These are phyloP conservation scores for Bipolaris gigantea DNA, from an alignment of 2,329 filamentous ascomycete species.

Conservation along the genomic window DNA sequence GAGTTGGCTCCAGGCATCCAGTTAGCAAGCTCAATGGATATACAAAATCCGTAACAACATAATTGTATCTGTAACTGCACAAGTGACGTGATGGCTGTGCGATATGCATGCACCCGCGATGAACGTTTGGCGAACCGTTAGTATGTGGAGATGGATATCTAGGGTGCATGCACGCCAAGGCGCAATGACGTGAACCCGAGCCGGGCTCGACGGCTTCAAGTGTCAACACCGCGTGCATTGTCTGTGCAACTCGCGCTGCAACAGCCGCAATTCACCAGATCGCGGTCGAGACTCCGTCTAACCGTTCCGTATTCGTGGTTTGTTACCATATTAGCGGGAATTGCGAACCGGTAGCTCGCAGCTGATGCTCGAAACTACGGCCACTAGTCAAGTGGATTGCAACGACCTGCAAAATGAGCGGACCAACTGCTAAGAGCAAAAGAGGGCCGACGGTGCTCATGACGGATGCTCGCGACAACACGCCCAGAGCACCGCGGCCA, in stretches of 20 bases:
- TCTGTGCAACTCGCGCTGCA: conserved; percentile 5
- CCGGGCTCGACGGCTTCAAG: conserved; percentile 14
- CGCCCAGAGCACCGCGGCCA: conserved; percentile 32
- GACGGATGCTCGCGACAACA: conserved; percentile 59
- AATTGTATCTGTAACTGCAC: not conserved
- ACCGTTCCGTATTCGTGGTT: not conserved
- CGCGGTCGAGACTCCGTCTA: not conserved
- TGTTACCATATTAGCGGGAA: not conserved
- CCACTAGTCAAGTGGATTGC: conserved; percentile 12
- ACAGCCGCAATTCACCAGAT: not conserved
- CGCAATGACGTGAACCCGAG: conserved; percentile 23
- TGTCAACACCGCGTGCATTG: not conserved
- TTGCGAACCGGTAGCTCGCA: not conserved
- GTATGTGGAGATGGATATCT: conserved; percentile 7
- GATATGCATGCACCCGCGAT: conserved; percentile 7
- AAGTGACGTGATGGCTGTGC: not conserved
- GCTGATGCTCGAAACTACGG: conserved; percentile 5
- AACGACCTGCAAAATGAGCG: conserved; percentile 32
- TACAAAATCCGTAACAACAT: not conserved
- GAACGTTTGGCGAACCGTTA: conserved; percentile 10
- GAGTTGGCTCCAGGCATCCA: conserved; percentile 2
- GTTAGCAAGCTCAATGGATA: conserved; percentile 1
- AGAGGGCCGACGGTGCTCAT: conserved; percentile 50
- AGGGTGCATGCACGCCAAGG: conserved; percentile 13
- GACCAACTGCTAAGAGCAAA: conserved; percentile 42